phyloP scores from a whole-genome alignment of 192 early-diverging fungal genomes.

The Jimgerdemannia flammicorona region DNA sequence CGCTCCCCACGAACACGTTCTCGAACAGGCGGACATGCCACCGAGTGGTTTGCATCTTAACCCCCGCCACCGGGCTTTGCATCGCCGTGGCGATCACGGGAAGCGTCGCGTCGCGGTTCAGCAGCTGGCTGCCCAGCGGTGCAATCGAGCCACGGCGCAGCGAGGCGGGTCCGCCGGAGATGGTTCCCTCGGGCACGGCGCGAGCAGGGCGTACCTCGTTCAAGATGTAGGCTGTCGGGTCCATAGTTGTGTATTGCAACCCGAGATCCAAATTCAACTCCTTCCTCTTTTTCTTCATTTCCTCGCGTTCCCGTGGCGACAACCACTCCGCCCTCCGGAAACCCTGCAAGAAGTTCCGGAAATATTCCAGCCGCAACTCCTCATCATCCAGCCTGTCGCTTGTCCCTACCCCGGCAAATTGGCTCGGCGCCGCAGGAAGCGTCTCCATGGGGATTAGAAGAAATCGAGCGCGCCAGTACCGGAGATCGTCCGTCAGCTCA shows the following conservation, averaged over 20 bases:
- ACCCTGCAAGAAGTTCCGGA: constrained; percentile 81
- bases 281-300: constrained; percentile 29
- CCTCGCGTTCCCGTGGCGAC: constrained; percentile 36
- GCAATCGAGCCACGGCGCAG: not conserved
- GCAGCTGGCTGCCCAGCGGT: not conserved
- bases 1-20: constrained; percentile 73
- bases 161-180: not conserved
- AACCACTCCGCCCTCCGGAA: constrained; percentile 63
- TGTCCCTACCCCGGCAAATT: too few relatives aligned
- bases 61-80: constrained; percentile 61
- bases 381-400: constrained; percentile 66
- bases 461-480: constrained; percentile 90
- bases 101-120: constrained; percentile 34
- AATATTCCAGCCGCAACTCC: constrained; percentile 81
- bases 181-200: not conserved
- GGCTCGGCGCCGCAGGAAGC: constrained; percentile 27
- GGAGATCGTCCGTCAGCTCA: constrained; percentile 68
- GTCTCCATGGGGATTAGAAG: constrained; percentile 82
- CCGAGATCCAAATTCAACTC: constrained; percentile 26
- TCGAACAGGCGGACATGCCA: constrained; percentile 84
- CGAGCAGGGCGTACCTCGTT: not conserved
- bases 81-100: constrained; percentile 64
- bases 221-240: constrained; percentile 30
- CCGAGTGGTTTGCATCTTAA: constrained; percentile 67
- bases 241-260: constrained; percentile 33